Percentiles rank a stretch among this genome's conserved stretches.
Conservation (phyloP, 1,284 basidiomycete genomes). For the Marasmius sp. region DNA sequence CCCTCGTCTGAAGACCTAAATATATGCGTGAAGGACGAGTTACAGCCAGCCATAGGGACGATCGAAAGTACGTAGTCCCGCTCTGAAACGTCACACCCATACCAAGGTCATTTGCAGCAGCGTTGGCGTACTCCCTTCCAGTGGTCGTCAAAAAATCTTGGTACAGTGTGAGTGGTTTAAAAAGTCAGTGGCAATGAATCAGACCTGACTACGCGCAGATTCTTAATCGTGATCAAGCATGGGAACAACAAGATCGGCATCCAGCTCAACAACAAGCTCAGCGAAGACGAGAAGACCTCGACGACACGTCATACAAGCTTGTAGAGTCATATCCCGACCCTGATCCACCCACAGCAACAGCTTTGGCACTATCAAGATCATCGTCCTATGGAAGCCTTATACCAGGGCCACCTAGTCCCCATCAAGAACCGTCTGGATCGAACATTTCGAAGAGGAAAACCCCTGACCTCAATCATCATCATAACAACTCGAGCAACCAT, state of each 20-base stretch:
- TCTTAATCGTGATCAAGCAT: background rate
- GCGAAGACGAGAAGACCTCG: background rate
- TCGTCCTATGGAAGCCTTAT: background rate
- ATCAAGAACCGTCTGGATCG: background rate
- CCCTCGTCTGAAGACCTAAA: too few relatives aligned
- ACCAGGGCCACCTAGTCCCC: conserved; percentile 12
- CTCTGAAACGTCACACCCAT: too few relatives aligned
- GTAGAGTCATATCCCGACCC: background rate
- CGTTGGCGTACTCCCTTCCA: too few relatives aligned
- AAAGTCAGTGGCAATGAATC: background rate
- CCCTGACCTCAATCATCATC: too few relatives aligned
- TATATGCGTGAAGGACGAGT: too few relatives aligned
- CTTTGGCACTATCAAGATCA: background rate
- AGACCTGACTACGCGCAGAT: conserved; percentile 1
- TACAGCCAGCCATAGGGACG: conserved; percentile 36
- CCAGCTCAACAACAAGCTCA: background rate
- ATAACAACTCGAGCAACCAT: too few relatives aligned
- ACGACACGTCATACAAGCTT: background rate
- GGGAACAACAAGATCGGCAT: too few relatives aligned
- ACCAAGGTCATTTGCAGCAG: too few relatives aligned
- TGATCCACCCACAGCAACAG: background rate
- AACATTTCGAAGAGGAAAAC: background rate
- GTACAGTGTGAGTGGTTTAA: too few relatives aligned
- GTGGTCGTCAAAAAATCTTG: too few relatives aligned
- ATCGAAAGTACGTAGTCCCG: too few relatives aligned